Evolutionary conservation across 306 rosid species (phyloP), one percentile per base, ranked within the genome.

Genomic region (Pterocarpus santalinus): DNA sequence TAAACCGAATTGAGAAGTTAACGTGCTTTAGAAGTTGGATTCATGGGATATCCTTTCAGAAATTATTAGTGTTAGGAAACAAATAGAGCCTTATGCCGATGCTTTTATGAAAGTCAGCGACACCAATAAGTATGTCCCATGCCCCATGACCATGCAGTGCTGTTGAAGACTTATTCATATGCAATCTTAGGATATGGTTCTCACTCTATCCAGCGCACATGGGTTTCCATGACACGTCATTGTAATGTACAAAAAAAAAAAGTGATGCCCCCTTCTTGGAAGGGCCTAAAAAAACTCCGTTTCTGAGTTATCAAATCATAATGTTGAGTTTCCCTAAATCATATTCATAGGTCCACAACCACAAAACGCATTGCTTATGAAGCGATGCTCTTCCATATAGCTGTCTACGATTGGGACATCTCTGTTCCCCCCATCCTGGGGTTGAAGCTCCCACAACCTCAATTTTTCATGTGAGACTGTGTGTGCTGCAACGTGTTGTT

Each of bases 71-170:
- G 36, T 41, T 41, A 46, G 73, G 39, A 72, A 78, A 82, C 4
- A 32, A 75, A 64, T 3, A 17, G 44, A 51, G 39, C 8, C 67
- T 39, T 53, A 64, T 7, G 30, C 10, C 32, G 63, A 73, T 39
- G 78, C 53, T 74, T 63, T 55, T n/a, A 43, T 5, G 47, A 5
- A 53, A 63, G 84, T 82, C 89, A 86, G 82, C 68, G 63, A 78
- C 72, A 70, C 1, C 8, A 79, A 78, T 79, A 52, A 73, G 11
- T 49, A 43, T 73, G 63, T 49, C 67, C 56, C 68, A 66, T 58
- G 30, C 15, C 64, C 30, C 32, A 65, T 74, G 73, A 64, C 69
- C 75, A 65, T 65, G 80, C 75, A 81, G 49, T 69, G 49, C 16
- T 49, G 64, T 62, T 55, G 53, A 38, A 33, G 53, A 49, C 67